Percentiles rank a stretch among this genome's conserved stretches.
Evolutionary conservation across 2,329 filamentous ascomycete species (phyloP).

Genomic region (Calonectria ilicicola): DNA sequence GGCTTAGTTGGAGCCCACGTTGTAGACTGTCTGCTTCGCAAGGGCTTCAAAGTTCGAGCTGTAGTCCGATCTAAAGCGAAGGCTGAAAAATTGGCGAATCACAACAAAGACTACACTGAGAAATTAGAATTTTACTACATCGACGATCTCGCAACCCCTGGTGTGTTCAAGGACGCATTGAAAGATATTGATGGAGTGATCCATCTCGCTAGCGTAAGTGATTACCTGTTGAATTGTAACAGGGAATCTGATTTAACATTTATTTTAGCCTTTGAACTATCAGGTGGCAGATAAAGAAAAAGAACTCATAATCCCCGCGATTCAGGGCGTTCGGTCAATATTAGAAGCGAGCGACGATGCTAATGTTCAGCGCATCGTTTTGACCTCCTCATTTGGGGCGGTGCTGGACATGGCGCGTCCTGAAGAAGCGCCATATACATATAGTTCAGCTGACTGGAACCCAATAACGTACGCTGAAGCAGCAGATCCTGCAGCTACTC

Average conservation of each 20-base stretch:
- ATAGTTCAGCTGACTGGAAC: conserved; percentile 26
- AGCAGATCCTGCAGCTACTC: conserved; percentile 1
- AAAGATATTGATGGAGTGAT: conserved; percentile 14
- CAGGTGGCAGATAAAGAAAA: conserved; percentile 24
- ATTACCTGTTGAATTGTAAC: too few relatives aligned
- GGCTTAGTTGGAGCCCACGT: conserved; percentile 23
- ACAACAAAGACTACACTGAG: not conserved
- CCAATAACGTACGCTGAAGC: conserved; percentile 21
- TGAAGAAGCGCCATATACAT: conserved; percentile 14
- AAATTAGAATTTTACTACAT: conserved; percentile 20
- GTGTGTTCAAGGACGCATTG: conserved; percentile 1
- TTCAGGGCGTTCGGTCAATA: conserved; percentile 18
- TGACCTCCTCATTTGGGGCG: conserved; percentile 22
- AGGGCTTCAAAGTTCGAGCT: conserved; percentile 19
- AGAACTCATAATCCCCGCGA: conserved; percentile 19
- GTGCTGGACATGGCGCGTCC: conserved; percentile 18
- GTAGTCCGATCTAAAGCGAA: conserved; percentile 22
- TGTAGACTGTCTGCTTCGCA: not conserved
- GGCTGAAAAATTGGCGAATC: not conserved
- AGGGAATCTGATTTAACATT: too few relatives aligned
- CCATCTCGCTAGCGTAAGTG: conserved; percentile 21
- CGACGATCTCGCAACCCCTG: conserved; percentile 10
- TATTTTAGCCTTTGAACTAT: conserved; percentile 22
- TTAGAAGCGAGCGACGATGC: conserved; percentile 13
- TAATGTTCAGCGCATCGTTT: conserved; percentile 8